These are phyloP conservation scores for Phytophthora cajani DNA, from an alignment of 352 stramenopile genomes.

Conservation along the genomic window DNA sequence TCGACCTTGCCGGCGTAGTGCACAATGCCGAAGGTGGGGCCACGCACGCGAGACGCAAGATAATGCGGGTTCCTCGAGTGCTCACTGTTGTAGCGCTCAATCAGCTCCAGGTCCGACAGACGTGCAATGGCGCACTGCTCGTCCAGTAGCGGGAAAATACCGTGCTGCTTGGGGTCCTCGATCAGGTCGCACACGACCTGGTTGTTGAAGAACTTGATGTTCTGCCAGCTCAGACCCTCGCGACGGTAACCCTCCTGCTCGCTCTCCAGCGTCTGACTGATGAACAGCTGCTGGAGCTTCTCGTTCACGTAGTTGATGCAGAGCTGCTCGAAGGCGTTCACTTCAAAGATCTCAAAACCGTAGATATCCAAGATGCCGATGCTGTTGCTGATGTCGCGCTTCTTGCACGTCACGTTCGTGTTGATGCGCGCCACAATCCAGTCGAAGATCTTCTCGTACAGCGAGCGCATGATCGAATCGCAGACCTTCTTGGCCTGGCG, in stretches of 20 bases:
- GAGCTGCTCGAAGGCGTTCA: constrained; percentile 92
- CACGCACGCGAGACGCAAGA: constrained; percentile 70
- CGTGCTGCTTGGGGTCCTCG: constrained; percentile 82
- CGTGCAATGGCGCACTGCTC: constrained; percentile 82
- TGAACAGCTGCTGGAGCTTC: constrained; percentile 90
- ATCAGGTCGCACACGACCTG: constrained; percentile 90
- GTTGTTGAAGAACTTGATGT: constrained; percentile 89
- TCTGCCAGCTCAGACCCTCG: constrained; percentile 79
- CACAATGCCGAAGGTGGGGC: constrained; percentile 79
- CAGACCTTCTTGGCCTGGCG: constrained; percentile 83
- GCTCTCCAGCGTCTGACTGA: constrained; percentile 80
- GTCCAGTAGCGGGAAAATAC: constrained; percentile 84
- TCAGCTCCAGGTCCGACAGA: constrained; percentile 75
- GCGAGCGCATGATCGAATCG: constrained; percentile 84
- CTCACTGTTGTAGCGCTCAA: constrained; percentile 77
- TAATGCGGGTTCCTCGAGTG: constrained; percentile 82
- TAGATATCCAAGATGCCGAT: constrained; percentile 93
- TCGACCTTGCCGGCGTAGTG: constrained; percentile 89
- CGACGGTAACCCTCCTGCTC: constrained; percentile 83
- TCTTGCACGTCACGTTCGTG: constrained; percentile 75
- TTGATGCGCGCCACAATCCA: constrained; percentile 90
- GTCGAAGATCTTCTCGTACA: constrained; percentile 93
- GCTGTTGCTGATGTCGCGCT: constrained; percentile 69
- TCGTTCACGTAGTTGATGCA: constrained; percentile 93
- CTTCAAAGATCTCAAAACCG: constrained; percentile 91